Base-by-base conservation (phyloP, 306 rosid genomes). In the Quercus robur region DNA sequence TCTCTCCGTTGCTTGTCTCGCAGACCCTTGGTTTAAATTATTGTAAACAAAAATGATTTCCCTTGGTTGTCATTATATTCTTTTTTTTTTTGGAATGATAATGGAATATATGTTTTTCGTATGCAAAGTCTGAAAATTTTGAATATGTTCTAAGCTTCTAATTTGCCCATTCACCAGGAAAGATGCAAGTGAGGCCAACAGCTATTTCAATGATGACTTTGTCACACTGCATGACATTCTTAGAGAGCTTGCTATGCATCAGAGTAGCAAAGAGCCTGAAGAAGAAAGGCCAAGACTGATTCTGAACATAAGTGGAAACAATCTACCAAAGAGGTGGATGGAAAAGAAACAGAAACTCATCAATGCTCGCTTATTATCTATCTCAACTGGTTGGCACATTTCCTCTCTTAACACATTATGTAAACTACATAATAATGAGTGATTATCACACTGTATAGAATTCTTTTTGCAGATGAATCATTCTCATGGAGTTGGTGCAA, bases 181-280 rank as follows among this genome's bases (percentile, higher is more conserved):
- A 25, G 84, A 78, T 54, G 76, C 46, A 23, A 13, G 17, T 19
- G 84, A 77, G 5, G 31, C 2, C 1, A 86, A 71, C 8, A 81
- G 20, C 21, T 80, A 71, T 55, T 85, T 78, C 49, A 76, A 17
- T 17, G 87, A 83, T 15, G 73, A 83, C 78, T 85, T 75, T 8
- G 71, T 78, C 15, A 72, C 69, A 13, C 85, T 67, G 73, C 78
- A 83, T 57, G 79, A 78, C 56, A 55, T 83, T 71, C 87, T 85
- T 31, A 82, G 89, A 69, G 89, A 84, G 68, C 75, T 87, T 20
- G 88, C 88, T 5, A 75, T 82, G 35, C 68, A 33, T 7, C 77
- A 74, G 33, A 28, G 68, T 31, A 69, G 20, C 30, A 4, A 55
- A 19, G 82, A 54, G 4, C 68, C 85, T 4, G 51, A 74, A 15